phyloP scores from a whole-genome alignment of 2,329 filamentous ascomycete species.

The Calonectria hongkongensis region DNA sequence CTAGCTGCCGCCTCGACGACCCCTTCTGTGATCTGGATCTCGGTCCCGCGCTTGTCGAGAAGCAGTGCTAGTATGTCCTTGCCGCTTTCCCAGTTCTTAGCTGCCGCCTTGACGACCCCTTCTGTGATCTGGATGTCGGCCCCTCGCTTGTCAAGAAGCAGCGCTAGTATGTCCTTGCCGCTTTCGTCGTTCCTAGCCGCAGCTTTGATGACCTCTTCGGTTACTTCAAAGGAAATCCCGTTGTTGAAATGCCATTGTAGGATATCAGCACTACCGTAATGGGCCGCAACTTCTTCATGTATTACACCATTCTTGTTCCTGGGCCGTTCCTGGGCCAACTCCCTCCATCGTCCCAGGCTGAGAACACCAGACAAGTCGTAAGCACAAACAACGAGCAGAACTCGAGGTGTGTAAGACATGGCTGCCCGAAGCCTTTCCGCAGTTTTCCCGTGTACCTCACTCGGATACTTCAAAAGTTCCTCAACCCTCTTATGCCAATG shows the following conservation, averaged over 20 bases:
- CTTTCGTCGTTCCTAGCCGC: no score
- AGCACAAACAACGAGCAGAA: constrained; percentile 19
- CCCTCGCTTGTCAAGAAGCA: no score
- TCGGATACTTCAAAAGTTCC: no score
- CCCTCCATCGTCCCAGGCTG: constrained; percentile 22
- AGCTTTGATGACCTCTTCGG: no score
- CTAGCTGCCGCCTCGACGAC: no score
- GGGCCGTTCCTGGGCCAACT: constrained; percentile 15
- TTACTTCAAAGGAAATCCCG: background rate
- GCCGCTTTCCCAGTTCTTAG: background rate
- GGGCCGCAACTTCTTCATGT: constrained; percentile 19
- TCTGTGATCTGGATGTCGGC: no score
- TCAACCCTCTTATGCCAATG: no score
- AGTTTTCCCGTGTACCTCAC: no score
- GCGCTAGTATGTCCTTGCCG: no score
- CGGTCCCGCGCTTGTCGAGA: background rate
- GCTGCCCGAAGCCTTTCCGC: background rate
- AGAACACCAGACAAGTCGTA: constrained; percentile 29
- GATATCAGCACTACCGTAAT: background rate
- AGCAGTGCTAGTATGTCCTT: background rate
- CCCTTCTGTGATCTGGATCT: no score
- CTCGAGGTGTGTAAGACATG: constrained; percentile 8
- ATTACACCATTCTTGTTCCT: background rate
- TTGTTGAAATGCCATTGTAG: constrained; percentile 29
- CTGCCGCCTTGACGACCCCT: background rate